Conservation (phyloP, 176 grass and related monocot species). For the Avena atlantica region DNA sequence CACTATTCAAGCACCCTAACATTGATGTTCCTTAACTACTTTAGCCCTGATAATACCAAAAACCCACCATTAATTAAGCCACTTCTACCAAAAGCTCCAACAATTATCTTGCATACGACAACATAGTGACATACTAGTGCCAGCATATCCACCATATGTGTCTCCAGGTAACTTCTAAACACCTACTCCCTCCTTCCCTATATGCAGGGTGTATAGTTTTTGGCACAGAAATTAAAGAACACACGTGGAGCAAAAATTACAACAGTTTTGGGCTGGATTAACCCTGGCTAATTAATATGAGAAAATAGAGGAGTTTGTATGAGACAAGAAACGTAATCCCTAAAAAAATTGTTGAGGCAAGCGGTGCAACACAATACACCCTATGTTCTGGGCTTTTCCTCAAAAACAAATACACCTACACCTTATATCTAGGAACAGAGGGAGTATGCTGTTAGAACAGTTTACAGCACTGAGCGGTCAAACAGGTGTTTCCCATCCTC, state of each 20-base stretch:
- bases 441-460: background rate
- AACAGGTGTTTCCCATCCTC: background rate
- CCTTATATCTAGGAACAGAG: too few species aligned
- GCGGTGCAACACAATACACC: too few species aligned
- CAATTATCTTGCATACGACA: slow-evolving; percentile 12
- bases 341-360: too few species aligned
- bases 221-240: too few species aligned
- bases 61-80: background rate
- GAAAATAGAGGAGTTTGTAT: too few species aligned
- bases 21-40: background rate
- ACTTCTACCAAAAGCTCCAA: background rate
- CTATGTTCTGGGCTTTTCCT: too few species aligned
- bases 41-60: slow-evolving; percentile 4
- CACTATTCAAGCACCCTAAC: slow-evolving; percentile 14
- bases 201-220: too few species aligned
- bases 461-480: background rate
- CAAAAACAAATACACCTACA: too few species aligned
- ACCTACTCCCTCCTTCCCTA: background rate
- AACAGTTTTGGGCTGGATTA: too few species aligned
- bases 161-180: background rate
- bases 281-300: too few species aligned
- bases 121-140: background rate
- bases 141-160: background rate
- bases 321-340: too few species aligned
- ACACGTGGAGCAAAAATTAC: too few species aligned